A percentile compares a stretch with the other conserved stretches of the same genome.
phyloP scores from a whole-genome alignment of 2,329 filamentous ascomycete species.

The Colletotrichum sidae region DNA sequence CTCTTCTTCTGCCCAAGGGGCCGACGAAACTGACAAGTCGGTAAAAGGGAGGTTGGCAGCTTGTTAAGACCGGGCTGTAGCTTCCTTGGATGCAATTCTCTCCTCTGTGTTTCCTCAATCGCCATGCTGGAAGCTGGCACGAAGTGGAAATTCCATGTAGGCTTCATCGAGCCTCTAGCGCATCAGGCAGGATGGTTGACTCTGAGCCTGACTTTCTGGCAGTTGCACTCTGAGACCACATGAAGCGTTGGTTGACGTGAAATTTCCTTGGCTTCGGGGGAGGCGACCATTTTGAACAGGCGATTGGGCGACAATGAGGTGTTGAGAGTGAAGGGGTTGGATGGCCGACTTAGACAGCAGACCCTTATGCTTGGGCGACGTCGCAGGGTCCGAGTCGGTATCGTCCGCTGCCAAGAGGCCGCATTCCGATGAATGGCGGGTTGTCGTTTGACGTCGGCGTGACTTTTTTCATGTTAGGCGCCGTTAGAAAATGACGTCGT shows the following conservation, averaged over 20 bases:
- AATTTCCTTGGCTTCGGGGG: constrained; percentile 14
- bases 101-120: neutral
- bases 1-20: neutral
- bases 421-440: constrained; percentile 33
- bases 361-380: constrained; percentile 14
- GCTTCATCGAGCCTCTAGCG: neutral
- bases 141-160: neutral
- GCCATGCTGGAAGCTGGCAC: neutral
- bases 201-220: constrained; percentile 1
- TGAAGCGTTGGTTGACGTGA: constrained; percentile 3
- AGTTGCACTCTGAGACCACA: constrained; percentile 3
- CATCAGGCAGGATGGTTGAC: constrained; percentile 1
- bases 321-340: constrained; percentile 26
- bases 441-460: constrained; percentile 18
- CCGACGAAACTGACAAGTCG: neutral
- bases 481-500: constrained; percentile 28
- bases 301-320: constrained; percentile 4
- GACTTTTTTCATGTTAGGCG: constrained; percentile 8
- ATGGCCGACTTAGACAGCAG: constrained; percentile 25
- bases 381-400: constrained; percentile 29
- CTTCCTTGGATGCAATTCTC: neutral
- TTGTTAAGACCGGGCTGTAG: neutral
- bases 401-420: neutral
- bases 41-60: no score
- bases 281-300: constrained; percentile 3